These are phyloP conservation scores for Chionographis japonica DNA, from an alignment of 106 monocot species.

Conservation along the genomic window DNA sequence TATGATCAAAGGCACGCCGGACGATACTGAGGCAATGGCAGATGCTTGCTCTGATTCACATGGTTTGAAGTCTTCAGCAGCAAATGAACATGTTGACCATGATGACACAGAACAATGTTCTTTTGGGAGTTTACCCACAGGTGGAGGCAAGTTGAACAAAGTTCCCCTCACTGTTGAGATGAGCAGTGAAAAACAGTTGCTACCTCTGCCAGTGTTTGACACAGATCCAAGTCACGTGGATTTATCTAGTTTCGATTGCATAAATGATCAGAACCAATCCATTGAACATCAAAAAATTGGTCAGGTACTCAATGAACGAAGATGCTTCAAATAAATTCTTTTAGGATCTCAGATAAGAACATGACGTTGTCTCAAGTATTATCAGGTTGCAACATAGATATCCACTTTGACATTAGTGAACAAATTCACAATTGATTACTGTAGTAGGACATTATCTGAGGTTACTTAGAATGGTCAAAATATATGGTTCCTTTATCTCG, in stretches of 20 bases:
- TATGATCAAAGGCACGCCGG: constrained; percentile 1
- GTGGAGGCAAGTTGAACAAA: neutral
- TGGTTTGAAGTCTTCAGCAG: constrained; percentile 6
- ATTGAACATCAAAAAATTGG: neutral
- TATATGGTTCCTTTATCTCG: no score
- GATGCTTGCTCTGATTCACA: neutral
- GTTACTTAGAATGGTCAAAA: no score
- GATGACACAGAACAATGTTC: constrained; percentile 1
- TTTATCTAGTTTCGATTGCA: neutral
- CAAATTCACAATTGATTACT: no score
- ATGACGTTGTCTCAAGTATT: no score
- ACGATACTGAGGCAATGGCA: constrained; percentile 1
- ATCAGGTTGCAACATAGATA: no score
- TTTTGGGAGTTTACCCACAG: constrained; percentile 9
- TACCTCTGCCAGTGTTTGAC: constrained; percentile 12
- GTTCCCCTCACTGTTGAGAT: constrained; percentile 1
- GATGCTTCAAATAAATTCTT: no score
- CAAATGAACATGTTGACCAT: constrained; percentile 5
- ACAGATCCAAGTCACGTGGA: neutral
- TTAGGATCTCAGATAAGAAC: no score
- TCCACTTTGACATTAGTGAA: no score
- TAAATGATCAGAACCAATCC: constrained; percentile 5
- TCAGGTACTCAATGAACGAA: constrained; percentile 8
- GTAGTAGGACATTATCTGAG: no score
- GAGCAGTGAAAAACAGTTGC: constrained; percentile 2